Percentiles rank a stretch among this genome's conserved stretches.
Evolutionary conservation across 129 eudicot species (phyloP).

Genomic region (Silybum marianum): DNA sequence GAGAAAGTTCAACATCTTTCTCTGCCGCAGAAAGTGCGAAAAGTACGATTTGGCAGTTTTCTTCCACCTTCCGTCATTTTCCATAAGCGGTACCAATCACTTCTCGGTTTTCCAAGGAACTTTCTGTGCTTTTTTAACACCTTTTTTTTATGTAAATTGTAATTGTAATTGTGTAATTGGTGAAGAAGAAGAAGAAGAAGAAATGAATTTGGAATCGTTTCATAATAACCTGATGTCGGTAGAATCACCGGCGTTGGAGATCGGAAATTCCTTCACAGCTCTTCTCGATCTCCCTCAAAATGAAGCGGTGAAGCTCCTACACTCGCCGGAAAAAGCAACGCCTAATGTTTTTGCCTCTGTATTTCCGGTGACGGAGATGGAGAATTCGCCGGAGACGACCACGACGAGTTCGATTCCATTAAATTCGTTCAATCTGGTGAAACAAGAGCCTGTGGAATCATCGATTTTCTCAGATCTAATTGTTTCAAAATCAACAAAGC

Average conservation of each 20-base stretch:
- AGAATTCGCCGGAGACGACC: constrained; percentile 35
- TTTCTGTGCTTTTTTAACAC: background rate
- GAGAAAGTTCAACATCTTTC: constrained; percentile 14
- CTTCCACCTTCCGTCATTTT: constrained; percentile 9
- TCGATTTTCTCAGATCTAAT: constrained; percentile 47
- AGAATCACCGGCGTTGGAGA: background rate
- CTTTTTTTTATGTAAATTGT: background rate
- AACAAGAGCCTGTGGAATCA: constrained; percentile 66
- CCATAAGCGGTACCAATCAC: background rate
- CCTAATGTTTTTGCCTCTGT: constrained; percentile 33
- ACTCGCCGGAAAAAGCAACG: constrained; percentile 43
- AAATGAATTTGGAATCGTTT: constrained; percentile 8
- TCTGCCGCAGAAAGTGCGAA: background rate
- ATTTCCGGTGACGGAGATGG: constrained; percentile 44
- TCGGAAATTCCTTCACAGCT: constrained; percentile 20
- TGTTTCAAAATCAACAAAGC: constrained; percentile 48
- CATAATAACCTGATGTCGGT: constrained; percentile 8
- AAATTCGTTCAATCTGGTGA: constrained; percentile 42
- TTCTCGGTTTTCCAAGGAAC: background rate
- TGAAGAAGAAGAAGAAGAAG: background rate
- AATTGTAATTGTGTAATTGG: too few species aligned
- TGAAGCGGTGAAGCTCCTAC: constrained; percentile 77
- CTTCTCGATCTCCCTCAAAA: constrained; percentile 72
- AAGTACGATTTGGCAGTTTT: background rate
- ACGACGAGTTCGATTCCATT: constrained; percentile 9